phyloP scores from a whole-genome alignment of 2,329 filamentous ascomycete species.

The Chlorencoelia australis region DNA sequence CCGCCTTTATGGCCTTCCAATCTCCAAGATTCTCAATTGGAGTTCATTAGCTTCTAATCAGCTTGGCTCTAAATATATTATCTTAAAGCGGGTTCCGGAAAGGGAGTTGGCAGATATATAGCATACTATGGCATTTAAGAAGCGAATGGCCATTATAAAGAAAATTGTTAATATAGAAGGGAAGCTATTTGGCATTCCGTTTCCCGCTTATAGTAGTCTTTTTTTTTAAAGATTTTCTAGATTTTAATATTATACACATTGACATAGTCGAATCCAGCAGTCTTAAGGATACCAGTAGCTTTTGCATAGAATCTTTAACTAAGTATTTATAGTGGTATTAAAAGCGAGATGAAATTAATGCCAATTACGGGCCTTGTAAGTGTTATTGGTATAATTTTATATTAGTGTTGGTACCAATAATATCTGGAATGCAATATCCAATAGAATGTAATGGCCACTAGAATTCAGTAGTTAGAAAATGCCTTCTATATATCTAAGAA shows the following conservation, averaged over 20 bases:
- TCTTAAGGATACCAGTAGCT: conserved; percentile 6
- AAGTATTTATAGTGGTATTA: conserved; percentile 17
- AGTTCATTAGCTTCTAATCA: conserved; percentile 26
- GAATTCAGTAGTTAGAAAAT: too few species aligned
- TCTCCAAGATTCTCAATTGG: conserved; percentile 24
- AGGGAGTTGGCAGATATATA: conserved; percentile 23
- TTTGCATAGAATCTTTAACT: conserved; percentile 15
- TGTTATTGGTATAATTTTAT: conserved; percentile 3
- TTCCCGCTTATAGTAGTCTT: conserved; percentile 15
- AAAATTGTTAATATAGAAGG: conserved; percentile 15
- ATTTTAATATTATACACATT: conserved; percentile 10
- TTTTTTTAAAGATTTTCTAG: conserved; percentile 15
- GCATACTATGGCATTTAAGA: conserved; percentile 15
- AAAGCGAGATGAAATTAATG: conserved; percentile 10
- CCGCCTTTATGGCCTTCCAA: conserved; percentile 17
- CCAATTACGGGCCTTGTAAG: conserved; percentile 14
- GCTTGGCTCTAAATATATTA: conserved; percentile 31
- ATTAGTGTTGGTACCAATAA: too few species aligned
- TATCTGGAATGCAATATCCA: too few species aligned
- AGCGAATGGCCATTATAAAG: conserved; percentile 13
- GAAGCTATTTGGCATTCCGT: conserved; percentile 10
- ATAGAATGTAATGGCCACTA: too few species aligned
- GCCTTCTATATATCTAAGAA: too few species aligned
- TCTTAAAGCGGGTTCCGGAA: conserved; percentile 30
- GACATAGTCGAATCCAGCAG: conserved; percentile 10